Conservation (phyloP, 2,329 filamentous ascomycete genomes). For the Pyrenophora graminea region DNA sequence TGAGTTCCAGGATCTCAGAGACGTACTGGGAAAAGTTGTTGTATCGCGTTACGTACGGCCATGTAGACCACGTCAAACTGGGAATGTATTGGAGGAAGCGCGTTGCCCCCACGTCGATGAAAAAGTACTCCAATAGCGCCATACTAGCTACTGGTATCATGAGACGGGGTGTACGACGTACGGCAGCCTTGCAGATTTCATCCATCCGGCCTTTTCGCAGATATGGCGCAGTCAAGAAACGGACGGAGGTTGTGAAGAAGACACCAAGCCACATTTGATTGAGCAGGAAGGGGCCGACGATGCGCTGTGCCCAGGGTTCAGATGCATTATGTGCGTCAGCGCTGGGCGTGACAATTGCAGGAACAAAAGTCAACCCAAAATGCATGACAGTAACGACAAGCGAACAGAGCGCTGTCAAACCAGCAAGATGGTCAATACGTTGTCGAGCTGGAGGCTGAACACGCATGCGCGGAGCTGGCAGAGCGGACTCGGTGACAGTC, state of each 20-base stretch:
- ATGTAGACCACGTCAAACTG: conserved; percentile 54
- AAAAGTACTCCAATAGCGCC: conserved; percentile 53
- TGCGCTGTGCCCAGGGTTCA: conserved; percentile 49
- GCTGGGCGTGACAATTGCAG: conserved; percentile 41
- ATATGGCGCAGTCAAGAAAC: conserved; percentile 52
- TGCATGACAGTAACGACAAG: conserved; percentile 53
- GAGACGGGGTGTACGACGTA: conserved; percentile 52
- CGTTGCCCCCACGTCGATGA: conserved; percentile 52
- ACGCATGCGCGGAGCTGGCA: conserved; percentile 37
- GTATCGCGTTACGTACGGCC: conserved; percentile 52
- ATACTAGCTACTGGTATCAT: conserved; percentile 53
- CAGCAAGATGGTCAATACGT: conserved; percentile 54
- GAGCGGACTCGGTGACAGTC: conserved; percentile 35
- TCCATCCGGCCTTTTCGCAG: conserved; percentile 50
- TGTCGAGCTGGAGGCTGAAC: conserved; percentile 30
- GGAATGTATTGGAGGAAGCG: conserved; percentile 52
- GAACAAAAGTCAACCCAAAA: conserved; percentile 52
- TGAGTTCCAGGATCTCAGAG: conserved; percentile 51
- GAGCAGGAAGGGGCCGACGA: conserved; percentile 51
- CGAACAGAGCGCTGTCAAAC: conserved; percentile 51
- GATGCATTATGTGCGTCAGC: conserved; percentile 46
- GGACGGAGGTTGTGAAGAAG: conserved; percentile 55
- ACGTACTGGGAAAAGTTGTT: conserved; percentile 51
- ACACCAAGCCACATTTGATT: conserved; percentile 55
- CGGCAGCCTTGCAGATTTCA: conserved; percentile 51